phyloP scores from a whole-genome alignment of 768 basidiomycete genomes.

The Clathrus columnatus region DNA sequence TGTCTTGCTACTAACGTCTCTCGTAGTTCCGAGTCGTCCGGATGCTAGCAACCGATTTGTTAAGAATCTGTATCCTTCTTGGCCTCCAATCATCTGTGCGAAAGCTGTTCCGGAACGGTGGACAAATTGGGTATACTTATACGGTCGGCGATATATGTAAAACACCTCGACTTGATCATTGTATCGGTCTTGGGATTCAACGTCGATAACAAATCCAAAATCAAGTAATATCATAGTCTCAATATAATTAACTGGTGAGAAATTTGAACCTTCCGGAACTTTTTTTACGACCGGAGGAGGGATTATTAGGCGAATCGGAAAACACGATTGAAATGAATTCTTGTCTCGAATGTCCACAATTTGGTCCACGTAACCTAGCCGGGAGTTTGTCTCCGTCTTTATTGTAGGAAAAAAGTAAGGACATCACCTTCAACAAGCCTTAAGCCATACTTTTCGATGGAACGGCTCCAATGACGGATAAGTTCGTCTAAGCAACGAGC shows the following conservation, averaged over 20 bases:
- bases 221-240: slow-evolving; percentile 69
- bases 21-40: slow-evolving; percentile 45
- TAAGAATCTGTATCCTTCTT: slow-evolving; percentile 77
- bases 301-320: slow-evolving; percentile 68
- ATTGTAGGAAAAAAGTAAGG: background rate
- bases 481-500: slow-evolving; percentile 87
- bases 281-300: slow-evolving; percentile 64
- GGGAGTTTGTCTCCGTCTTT: background rate
- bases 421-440: slow-evolving; percentile 73
- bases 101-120: slow-evolving; percentile 87
- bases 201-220: slow-evolving; percentile 76
- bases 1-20: slow-evolving; percentile 45
- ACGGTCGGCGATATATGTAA: slow-evolving; percentile 82
- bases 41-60: slow-evolving; percentile 80
- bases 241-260: slow-evolving; percentile 52
- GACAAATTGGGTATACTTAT: slow-evolving; percentile 83
- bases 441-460: slow-evolving; percentile 82
- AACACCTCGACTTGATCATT: slow-evolving; percentile 74
- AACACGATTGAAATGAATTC: slow-evolving; percentile 89
- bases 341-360: slow-evolving; percentile 79
- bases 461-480: slow-evolving; percentile 69
- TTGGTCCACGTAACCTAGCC: slow-evolving; percentile 61
- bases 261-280: slow-evolving; percentile 57
- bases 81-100: slow-evolving; percentile 75
- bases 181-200: slow-evolving; percentile 71